Evolutionary conservation across 2,329 filamentous ascomycete species (phyloP).

Genomic region (Trichophyton rubrum): DNA sequence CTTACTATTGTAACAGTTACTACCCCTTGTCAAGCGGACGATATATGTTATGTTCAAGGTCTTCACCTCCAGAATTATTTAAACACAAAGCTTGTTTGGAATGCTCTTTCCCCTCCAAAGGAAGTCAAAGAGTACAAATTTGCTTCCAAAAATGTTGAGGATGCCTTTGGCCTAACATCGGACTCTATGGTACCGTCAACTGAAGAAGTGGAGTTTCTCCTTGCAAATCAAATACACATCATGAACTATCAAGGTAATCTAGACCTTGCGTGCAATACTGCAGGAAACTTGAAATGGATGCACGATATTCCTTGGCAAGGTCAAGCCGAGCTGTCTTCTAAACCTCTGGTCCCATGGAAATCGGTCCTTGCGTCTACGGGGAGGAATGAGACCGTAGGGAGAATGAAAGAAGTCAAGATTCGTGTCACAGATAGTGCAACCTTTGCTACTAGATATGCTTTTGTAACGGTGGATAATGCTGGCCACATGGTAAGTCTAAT

Average conservation of each 20-base stretch:
- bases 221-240: slow-evolving; percentile 27
- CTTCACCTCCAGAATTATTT: slow-evolving; percentile 22
- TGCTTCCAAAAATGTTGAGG: not conserved
- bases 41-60: slow-evolving; percentile 16
- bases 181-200: not conserved
- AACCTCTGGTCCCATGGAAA: slow-evolving; percentile 13
- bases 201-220: slow-evolving; percentile 22
- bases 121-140: slow-evolving; percentile 23
- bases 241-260: slow-evolving; percentile 32
- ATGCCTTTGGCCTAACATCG: not conserved
- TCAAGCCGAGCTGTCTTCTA: slow-evolving; percentile 13
- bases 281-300: slow-evolving; percentile 22
- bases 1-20: not conserved
- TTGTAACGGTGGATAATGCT: not conserved
- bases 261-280: slow-evolving; percentile 32
- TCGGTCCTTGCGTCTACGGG: not conserved
- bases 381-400: not conserved
- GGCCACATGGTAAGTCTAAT: slow-evolving; percentile 1
- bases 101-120: slow-evolving; percentile 24
- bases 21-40: not conserved
- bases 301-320: slow-evolving; percentile 15
- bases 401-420: not conserved
- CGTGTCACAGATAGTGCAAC: not conserved
- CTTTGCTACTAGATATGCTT: not conserved
- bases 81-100: slow-evolving; percentile 22